phyloP scores from a whole-genome alignment of 768 basidiomycete species.

The Tricholoma flavovirens region DNA sequence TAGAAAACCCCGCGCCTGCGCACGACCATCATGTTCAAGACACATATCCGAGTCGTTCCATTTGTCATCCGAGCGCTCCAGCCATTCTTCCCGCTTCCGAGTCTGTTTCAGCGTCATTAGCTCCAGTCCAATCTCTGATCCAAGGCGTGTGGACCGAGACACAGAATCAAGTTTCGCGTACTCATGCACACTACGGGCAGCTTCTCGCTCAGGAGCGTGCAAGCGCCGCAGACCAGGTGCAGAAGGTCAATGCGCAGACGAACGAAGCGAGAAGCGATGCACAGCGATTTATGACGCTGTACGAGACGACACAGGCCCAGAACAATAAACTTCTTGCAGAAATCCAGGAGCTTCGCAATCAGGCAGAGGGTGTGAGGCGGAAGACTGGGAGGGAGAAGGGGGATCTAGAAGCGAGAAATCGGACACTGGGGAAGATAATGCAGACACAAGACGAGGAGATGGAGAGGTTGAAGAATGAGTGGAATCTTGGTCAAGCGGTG shows the following conservation, averaged over 20 bases:
- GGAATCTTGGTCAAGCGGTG: background rate
- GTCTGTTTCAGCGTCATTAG: background rate
- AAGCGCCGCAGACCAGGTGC: background rate
- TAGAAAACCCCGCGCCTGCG: background rate
- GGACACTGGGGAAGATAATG: background rate
- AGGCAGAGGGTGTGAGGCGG: background rate
- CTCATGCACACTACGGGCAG: background rate
- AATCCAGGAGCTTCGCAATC: background rate
- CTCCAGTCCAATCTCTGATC: background rate
- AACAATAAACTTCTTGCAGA: background rate
- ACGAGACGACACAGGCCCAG: background rate
- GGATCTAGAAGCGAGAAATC: background rate
- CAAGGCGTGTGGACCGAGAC: background rate
- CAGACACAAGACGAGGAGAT: background rate
- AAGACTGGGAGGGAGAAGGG: background rate
- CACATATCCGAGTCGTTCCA: background rate
- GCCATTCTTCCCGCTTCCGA: background rate
- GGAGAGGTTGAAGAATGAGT: conserved; percentile 1
- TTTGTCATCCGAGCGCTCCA: background rate
- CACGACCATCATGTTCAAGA: background rate
- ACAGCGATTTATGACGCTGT: background rate
- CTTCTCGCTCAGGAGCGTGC: background rate
- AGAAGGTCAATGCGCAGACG: background rate
- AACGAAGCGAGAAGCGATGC: background rate
- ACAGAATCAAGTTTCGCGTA: background rate